Conservation (phyloP, 306 rosid species). For the Clitoria ternatea region DNA sequence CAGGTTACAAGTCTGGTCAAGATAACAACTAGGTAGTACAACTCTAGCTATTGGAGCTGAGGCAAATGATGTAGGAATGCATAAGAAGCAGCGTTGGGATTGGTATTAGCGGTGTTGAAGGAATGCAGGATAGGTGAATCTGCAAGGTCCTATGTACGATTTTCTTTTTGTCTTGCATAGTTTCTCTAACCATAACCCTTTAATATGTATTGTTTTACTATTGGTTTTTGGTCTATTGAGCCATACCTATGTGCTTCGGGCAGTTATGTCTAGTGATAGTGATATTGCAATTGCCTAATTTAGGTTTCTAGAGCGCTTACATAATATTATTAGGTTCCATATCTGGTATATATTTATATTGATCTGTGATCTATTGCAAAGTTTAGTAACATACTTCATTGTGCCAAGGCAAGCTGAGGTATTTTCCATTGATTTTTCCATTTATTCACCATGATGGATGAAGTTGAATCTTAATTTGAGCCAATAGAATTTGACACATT, state of each 20-base stretch:
- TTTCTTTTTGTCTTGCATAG: background rate
- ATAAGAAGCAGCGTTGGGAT: slow-evolving; percentile 97
- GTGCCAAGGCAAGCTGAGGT: too few species aligned
- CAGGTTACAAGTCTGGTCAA: slow-evolving; percentile 89
- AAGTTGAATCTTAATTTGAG: too few species aligned
- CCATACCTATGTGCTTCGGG: slow-evolving; percentile 44
- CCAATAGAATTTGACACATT: too few species aligned
- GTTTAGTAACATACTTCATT: slow-evolving; percentile 21
- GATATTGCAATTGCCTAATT: slow-evolving; percentile 97
- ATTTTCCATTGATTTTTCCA: too few species aligned
- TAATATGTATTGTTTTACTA: background rate
- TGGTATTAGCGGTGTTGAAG: slow-evolving; percentile 97
- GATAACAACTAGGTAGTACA: slow-evolving; percentile 59
- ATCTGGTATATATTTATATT: background rate
- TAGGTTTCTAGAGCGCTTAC: slow-evolving; percentile 76
- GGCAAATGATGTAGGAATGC: slow-evolving; percentile 99
- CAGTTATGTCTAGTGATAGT: slow-evolving; percentile 98
- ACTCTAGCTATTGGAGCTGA: slow-evolving; percentile 98
- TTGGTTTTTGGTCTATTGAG: background rate
- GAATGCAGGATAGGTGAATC: slow-evolving; percentile 96
- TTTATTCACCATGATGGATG: too few species aligned
- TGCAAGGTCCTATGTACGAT: background rate
- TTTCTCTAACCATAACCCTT: background rate
- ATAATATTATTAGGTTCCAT: background rate
- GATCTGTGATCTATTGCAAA: background rate